A percentile compares a stretch with the other conserved stretches of the same genome.
These are phyloP conservation scores for Sophora flavescens DNA, from an alignment of 306 rosid species.

Conservation along the genomic window DNA sequence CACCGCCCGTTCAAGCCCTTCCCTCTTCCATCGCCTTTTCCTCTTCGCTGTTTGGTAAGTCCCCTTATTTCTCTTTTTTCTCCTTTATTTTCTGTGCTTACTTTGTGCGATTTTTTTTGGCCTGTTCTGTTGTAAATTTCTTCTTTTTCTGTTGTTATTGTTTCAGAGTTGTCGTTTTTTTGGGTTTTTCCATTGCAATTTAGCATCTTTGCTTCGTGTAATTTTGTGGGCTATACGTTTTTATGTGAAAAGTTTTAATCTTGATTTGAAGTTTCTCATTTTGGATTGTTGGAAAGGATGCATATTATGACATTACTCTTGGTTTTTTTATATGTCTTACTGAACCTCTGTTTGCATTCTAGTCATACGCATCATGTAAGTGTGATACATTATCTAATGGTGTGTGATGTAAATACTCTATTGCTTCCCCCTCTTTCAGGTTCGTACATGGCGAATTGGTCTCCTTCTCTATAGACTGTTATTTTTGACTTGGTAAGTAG, in stretches of 20 bases:
- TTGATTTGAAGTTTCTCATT: conserved; percentile 26
- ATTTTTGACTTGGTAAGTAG: conserved; percentile 85
- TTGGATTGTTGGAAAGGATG: neutral
- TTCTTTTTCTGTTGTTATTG: neutral
- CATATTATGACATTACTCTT: neutral
- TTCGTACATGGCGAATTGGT: no score
- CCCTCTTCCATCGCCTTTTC: no score
- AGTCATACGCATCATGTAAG: conserved; percentile 1
- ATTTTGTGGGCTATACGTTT: neutral
- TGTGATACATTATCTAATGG: no score
- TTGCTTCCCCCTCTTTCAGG: no score
- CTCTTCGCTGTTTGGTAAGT: no score
- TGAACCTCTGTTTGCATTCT: conserved; percentile 28
- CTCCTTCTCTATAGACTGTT: no score
- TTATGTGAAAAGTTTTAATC: conserved; percentile 18
- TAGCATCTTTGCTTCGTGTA: neutral
- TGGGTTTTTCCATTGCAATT: conserved; percentile 23
- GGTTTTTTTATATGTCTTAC: conserved; percentile 14
- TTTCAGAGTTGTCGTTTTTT: conserved; percentile 1
- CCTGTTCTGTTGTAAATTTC: neutral
- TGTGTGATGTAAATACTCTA: no score
- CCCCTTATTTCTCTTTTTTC: no score
- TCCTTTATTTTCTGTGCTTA: no score
- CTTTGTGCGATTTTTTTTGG: conserved; percentile 5
- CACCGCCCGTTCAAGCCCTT: no score